These are phyloP conservation scores for Leccinum sublutescens DNA, from an alignment of 768 basidiomycete species.

Conservation along the genomic window DNA sequence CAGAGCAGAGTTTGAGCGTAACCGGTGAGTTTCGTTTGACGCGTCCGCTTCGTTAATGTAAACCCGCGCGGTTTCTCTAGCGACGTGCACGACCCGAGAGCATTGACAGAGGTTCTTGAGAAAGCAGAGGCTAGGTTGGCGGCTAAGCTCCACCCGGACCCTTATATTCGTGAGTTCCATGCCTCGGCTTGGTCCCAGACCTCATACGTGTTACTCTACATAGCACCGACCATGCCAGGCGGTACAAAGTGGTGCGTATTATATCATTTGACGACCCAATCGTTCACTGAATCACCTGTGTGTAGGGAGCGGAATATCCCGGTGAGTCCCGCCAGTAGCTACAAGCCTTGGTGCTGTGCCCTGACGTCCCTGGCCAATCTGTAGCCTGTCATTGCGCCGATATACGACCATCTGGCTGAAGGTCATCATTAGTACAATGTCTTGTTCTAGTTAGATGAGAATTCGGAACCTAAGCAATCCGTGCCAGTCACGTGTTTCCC, in stretches of 20 bases:
- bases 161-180: constrained; percentile 79
- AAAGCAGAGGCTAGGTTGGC: constrained; percentile 77
- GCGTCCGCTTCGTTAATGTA: constrained; percentile 15
- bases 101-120: constrained; percentile 71
- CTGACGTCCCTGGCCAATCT: not conserved
- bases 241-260: constrained; percentile 91
- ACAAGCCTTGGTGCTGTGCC: not conserved
- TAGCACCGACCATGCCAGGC: constrained; percentile 80
- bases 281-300: constrained; percentile 1
- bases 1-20: constrained; percentile 88
- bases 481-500: constrained; percentile 21
- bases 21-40: constrained; percentile 56
- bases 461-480: not conserved
- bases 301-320: constrained; percentile 82
- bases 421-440: constrained; percentile 27
- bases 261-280: not conserved
- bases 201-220: constrained; percentile 4
- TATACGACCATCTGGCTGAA: constrained; percentile 58
- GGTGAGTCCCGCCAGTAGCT: constrained; percentile 42
- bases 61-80: constrained; percentile 37
- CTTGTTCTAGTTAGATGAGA: not conserved
- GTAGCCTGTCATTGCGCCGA: constrained; percentile 60
- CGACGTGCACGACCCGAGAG: constrained; percentile 81
- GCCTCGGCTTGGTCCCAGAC: not conserved
- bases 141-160: constrained; percentile 78